Percentiles rank a stretch among this genome's conserved stretches.
Conservation (phyloP, 2,329 filamentous ascomycete species). For the Diaporthe citri region DNA sequence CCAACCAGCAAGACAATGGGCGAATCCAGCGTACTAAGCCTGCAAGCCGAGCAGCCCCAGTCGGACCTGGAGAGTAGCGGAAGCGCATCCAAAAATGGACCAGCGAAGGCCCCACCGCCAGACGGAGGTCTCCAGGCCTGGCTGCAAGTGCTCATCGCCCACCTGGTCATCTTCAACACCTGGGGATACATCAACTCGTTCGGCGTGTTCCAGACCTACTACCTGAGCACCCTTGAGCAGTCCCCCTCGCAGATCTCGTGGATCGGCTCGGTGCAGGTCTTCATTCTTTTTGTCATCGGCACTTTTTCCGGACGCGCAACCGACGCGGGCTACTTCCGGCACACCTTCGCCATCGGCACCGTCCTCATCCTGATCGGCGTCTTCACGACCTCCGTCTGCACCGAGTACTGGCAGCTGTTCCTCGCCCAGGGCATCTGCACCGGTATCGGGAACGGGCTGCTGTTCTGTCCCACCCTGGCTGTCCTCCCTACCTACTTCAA, state of each 20-base stretch:
- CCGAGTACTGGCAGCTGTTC: conserved; percentile 68
- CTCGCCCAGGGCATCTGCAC: conserved; percentile 66
- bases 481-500: conserved; percentile 76
- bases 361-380: conserved; percentile 59
- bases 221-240: conserved; percentile 53
- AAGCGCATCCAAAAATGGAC: neutral
- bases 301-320: conserved; percentile 64
- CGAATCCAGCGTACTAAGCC: neutral
- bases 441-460: conserved; percentile 69
- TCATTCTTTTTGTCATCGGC: conserved; percentile 67
- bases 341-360: conserved; percentile 55
- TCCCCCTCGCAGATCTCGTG: conserved; percentile 62
- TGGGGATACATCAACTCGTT: conserved; percentile 69
- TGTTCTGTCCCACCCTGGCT: conserved; percentile 75
- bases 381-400: conserved; percentile 59
- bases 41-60: neutral
- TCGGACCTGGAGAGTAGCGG: neutral
- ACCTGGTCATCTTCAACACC: conserved; percentile 64
- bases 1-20: neutral
- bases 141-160: conserved; percentile 54
- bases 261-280: conserved; percentile 68
- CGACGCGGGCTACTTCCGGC: conserved; percentile 66
- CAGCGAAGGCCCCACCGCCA: conserved; percentile 59
- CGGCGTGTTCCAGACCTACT: conserved; percentile 67
- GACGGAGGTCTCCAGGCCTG: conserved; percentile 64